Base-by-base conservation (phyloP, 176 grass and related monocot genomes). In the Zoysia japonica region DNA sequence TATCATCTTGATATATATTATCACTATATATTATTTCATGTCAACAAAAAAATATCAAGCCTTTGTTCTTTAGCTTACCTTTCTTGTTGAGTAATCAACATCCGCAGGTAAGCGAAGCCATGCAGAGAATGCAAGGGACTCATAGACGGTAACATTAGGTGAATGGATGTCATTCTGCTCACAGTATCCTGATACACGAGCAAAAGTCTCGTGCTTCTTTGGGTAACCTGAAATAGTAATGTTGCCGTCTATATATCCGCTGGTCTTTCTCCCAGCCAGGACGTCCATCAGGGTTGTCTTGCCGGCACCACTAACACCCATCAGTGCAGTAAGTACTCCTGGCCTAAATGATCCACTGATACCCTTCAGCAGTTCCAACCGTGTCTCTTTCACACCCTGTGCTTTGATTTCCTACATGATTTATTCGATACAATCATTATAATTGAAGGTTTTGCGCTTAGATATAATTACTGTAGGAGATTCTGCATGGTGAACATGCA, bases 231-330 rank as follows among this genome's bases (percentile, higher is more conserved):
- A 91, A 17, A 97, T 89, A 13, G 39, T 78, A 61, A 93, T 91
- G 15, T 70, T 83, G 4, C 93, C 93, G 39, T 89, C 88, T 35
- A 91, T 89, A 74, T 93, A 93, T 80, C 93, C 93, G 7, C 93
- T 83, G 11, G 91, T 93, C 77, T 93, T 93, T 40, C 91, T 78
- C 16, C 91, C 91, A 2, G 91, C 87, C 70, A 93, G 67, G 7
- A 93, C 91, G 83, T 93, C 91, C 91, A 93, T 90, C 53, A 93
- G 70, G 43, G 91, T 97, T 63, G 90, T 97, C 81, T 97, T 97
- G 3, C 93, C 91, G 11, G 90, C 93, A 78, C 91, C 93, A 83
- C 87, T 97, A 8, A 97, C 91, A 65, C 91, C 93, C 90, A 97
- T 93, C 20, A 97, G 74, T 60, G 93, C 88, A 45, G 91, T 97